Conservation (phyloP, 1,284 basidiomycete species). For the Pseudozyma thailandica region DNA sequence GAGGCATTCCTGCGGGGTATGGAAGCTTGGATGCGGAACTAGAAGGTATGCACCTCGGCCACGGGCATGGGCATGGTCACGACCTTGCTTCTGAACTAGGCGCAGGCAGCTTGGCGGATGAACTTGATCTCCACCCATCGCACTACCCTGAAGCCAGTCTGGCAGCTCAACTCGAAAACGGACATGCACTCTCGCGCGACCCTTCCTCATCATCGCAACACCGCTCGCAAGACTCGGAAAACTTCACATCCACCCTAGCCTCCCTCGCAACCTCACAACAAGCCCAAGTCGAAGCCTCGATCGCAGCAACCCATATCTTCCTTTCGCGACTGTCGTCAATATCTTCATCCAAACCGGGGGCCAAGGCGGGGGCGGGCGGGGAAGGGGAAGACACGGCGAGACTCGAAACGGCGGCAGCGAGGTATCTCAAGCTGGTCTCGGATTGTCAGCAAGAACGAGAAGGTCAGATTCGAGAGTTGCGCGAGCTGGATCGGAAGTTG, state of each 20-base stretch:
- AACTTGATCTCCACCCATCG: constrained; percentile 4
- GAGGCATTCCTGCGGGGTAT: constrained; percentile 6
- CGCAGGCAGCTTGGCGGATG: constrained; percentile 11
- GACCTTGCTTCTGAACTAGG: constrained; percentile 13
- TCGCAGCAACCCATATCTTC: constrained; percentile 10
- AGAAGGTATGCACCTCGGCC: constrained; percentile 6
- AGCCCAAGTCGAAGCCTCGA: background rate
- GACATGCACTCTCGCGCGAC: background rate
- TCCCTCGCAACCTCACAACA: background rate
- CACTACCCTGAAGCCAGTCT: too few relatives aligned
- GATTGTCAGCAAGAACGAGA: constrained; percentile 29
- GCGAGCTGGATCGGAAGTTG: constrained; percentile 26
- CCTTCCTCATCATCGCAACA: background rate
- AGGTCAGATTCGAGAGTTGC: constrained; percentile 45
- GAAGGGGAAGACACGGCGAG: constrained; percentile 22
- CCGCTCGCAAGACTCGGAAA: background rate
- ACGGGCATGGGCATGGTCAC: constrained; percentile 1
- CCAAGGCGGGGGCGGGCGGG: background rate
- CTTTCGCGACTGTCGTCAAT: constrained; percentile 4
- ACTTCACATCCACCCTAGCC: background rate
- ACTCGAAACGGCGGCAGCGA: constrained; percentile 21
- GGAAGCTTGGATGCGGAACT: constrained; percentile 9
- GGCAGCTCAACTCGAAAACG: too few relatives aligned
- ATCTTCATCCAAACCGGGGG: too few relatives aligned
- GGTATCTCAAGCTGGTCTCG: constrained; percentile 27